A percentile compares a stretch with the other conserved stretches of the same genome.
phyloP scores from a whole-genome alignment of 305 asterid species.

The Fraxinus floribunda region DNA sequence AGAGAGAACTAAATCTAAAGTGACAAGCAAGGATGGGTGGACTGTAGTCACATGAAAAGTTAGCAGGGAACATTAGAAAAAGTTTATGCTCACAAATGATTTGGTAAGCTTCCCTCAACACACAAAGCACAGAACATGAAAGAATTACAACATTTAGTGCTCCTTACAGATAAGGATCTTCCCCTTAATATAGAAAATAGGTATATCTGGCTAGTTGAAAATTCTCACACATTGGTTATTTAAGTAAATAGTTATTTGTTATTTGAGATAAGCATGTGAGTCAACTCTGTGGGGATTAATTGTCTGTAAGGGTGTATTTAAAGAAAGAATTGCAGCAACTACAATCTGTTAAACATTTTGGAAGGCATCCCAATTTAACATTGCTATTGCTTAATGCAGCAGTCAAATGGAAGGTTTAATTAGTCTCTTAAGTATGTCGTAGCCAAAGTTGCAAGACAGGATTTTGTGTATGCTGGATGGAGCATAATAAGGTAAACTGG shows the following conservation, averaged over 20 bases:
- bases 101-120: not conserved
- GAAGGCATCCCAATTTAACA: slow-evolving; percentile 8
- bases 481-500: not conserved
- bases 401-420: not conserved
- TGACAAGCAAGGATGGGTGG: slow-evolving; percentile 9
- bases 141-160: not conserved
- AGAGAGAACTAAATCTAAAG: slow-evolving; percentile 3
- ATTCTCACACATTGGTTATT: slow-evolving; percentile 2
- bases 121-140: not conserved
- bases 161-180: not conserved
- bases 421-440: not conserved
- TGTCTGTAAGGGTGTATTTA: slow-evolving; percentile 6
- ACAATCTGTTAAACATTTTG: slow-evolving; percentile 1
- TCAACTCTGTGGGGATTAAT: not conserved
- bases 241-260: not conserved
- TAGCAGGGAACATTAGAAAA: not conserved
- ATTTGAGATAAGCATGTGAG: not conserved
- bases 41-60: not conserved
- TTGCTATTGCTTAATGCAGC: slow-evolving; percentile 4
- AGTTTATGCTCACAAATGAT: not conserved
- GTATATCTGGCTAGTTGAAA: not conserved
- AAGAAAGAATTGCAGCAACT: slow-evolving; percentile 16
- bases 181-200: not conserved
- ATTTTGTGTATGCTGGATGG: not conserved
- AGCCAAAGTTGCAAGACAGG: not conserved